A percentile compares a stretch with the other conserved stretches of the same genome.
Conservation (phyloP, 371 early-diverging fungal genomes). For the Mucor indicus region DNA sequence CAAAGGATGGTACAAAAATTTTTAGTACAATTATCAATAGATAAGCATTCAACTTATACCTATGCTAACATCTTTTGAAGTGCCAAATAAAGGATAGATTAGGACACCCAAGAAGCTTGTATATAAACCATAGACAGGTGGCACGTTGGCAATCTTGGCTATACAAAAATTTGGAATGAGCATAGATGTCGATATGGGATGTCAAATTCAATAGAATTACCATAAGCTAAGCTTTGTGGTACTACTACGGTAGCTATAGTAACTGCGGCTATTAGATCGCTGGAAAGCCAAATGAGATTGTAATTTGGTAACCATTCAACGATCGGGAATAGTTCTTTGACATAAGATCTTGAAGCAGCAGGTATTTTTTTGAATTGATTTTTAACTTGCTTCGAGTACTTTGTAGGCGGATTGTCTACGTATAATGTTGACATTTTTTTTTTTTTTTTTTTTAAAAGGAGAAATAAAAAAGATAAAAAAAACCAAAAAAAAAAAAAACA, state of each 20-base stretch:
- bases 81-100: constrained; percentile 78
- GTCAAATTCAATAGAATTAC: no score
- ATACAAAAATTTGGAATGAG: no score
- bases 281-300: constrained; percentile 65
- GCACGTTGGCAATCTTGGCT: constrained; percentile 80
- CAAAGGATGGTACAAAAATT: not conserved
- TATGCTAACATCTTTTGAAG: constrained; percentile 83
- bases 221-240: constrained; percentile 84
- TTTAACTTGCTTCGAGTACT: constrained; percentile 8
- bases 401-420: constrained; percentile 12
- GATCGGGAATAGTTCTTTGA: constrained; percentile 57
- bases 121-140: constrained; percentile 85
- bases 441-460: no score
- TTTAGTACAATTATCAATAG: no score
- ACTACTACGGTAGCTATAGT: constrained; percentile 75
- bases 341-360: constrained; percentile 17
- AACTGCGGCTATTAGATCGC: constrained; percentile 71
- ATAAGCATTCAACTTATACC: no score
- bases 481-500: constrained; percentile 1
- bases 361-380: constrained; percentile 5
- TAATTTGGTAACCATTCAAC: constrained; percentile 69
- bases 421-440: constrained; percentile 18
- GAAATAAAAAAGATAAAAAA: not conserved
- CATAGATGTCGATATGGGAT: no score
- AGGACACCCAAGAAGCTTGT: constrained; percentile 77